Base-by-base conservation (phyloP, 2,329 filamentous ascomycete species). In the Paraphaeosphaeria sporulosa region DNA sequence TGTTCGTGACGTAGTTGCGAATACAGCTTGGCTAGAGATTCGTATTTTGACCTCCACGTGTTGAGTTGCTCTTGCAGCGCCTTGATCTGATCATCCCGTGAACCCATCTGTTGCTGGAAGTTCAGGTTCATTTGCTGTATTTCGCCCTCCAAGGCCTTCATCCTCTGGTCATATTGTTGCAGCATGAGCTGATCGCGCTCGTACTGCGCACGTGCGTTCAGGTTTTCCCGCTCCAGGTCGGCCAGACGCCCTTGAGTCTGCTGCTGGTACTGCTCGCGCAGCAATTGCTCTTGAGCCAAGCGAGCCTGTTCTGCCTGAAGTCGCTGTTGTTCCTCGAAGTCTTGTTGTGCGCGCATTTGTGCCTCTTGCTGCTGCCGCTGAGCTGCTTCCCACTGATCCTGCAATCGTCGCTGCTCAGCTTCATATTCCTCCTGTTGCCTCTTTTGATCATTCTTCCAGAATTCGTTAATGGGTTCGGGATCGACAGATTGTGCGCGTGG, bases 181-280 rank as follows among this genome's bases (percentile, higher is more conserved):
- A 99, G 85, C 91, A 98, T 93, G 44, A 99, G 84, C 80, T 98
- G 95, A 76, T 99, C 94, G n/a, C 90, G 90, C 78, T 98, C 94
- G 75, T 97, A 98, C 78, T 98, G 95, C 9, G 94, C 92, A 44
- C 95, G 88, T 4, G 95, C 95, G 71, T 95, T 94, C 27, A 99
- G 82, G 69, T 99, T 98, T 80, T 98, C 94, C 59, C 90, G 91
- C 80, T 99, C 94, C 52, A 99, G 84, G 80, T 99, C 95, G 1
- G 94, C 95, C 71, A 99, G 85, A n/a, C 93, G 90, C 42, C 95
- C 95, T 76, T 98, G 94, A 0, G 94, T 98, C 74, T 98, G 94
- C 80, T 94, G 93, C 71, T 94, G 89, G 61, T 92, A 91, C 73
- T 99, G 95, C 66, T 98, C 93, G 25, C 90, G 87, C 74, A 95